Evolutionary conservation across 805 yeast species (phyloP).

Genomic region (Wickerhamiella dianesei): DNA sequence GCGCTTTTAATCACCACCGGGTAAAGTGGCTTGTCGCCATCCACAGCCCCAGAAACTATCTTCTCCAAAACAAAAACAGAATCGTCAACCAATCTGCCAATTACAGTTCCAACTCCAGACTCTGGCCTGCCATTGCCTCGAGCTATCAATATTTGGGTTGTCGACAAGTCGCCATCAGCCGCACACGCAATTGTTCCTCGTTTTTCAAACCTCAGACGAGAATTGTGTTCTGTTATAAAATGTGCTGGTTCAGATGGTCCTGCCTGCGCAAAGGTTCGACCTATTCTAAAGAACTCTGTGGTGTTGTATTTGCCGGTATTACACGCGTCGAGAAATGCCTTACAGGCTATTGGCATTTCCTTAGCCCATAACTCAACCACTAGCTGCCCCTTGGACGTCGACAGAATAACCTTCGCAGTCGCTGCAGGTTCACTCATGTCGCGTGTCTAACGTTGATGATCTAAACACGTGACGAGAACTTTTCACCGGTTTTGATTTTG

Average conservation of each 20-base stretch:
- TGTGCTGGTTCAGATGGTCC: constrained; percentile 18
- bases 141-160: constrained; percentile 38
- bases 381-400: constrained; percentile 46
- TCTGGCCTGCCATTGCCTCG: constrained; percentile 34
- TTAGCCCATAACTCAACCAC: constrained; percentile 57
- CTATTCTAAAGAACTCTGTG: constrained; percentile 31
- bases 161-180: constrained; percentile 24
- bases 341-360: constrained; percentile 41
- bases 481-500: too few relatives aligned
- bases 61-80: constrained; percentile 28
- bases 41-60: constrained; percentile 37
- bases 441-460: too few relatives aligned
- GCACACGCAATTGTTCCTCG: constrained; percentile 47
- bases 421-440: constrained; percentile 11
- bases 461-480: too few relatives aligned
- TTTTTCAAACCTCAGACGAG: constrained; percentile 36
- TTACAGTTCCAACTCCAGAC: constrained; percentile 32
- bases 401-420: constrained; percentile 34
- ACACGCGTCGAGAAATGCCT: constrained; percentile 38
- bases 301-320: constrained; percentile 32
- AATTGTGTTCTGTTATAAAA: constrained; percentile 31
- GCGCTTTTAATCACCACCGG: constrained; percentile 35
- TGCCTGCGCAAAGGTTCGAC: constrained; percentile 27
- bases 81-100: constrained; percentile 49
- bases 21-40: constrained; percentile 34